Evolutionary conservation across 2,329 filamentous ascomycete species (phyloP), one percentile per base, ranked within the genome.

Genomic region (Penicillium sp.): DNA sequence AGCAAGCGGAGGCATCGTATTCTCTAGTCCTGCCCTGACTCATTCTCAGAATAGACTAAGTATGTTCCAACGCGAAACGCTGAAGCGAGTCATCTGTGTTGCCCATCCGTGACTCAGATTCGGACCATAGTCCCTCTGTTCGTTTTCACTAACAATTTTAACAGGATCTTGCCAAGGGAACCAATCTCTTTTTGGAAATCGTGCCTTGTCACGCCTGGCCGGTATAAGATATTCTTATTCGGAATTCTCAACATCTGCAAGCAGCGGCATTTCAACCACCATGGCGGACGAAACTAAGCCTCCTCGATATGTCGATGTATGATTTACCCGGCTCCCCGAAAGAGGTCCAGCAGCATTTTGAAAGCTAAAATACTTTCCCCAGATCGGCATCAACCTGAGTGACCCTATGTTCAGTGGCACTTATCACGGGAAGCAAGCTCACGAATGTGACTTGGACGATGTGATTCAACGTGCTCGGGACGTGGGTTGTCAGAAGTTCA

Each of bases 371-470:
- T 41, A 3, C 25, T 18, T 45, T 49, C 44, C 60, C 60, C 35
- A 88, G 84, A 84, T 99, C 68, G 94, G 93, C 55, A 97, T 99
- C 80, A 99, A 99, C 74, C 83, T 99, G 53, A 89, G 92, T 51
- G 94, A 99, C 69, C 89, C 90, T 50, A 90, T 97, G 56, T 99
- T 93, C 74, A 84, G 85, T 45, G 94, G 94, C 49, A 76, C 84
- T 41, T 95, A 97, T 70, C 88, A 95, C 69, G 90, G 90, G 67
- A 92, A 87, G 58, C 82, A 89, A 68, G 79, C 79, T 46, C 76
- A 78, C 54, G 73, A 77, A 33, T 67, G 71, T 63, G 76, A 78
- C 53, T 59, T 78, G 23, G 67, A 73, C 37, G 87, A 86, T 61
- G 89, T 99, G 25, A 78, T 99, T n/a, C 80, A 87, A 60, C 84